A percentile compares a stretch with the other conserved stretches of the same genome.
Conservation (phyloP, 129 eudicot genomes). For the Silybum marianum region DNA sequence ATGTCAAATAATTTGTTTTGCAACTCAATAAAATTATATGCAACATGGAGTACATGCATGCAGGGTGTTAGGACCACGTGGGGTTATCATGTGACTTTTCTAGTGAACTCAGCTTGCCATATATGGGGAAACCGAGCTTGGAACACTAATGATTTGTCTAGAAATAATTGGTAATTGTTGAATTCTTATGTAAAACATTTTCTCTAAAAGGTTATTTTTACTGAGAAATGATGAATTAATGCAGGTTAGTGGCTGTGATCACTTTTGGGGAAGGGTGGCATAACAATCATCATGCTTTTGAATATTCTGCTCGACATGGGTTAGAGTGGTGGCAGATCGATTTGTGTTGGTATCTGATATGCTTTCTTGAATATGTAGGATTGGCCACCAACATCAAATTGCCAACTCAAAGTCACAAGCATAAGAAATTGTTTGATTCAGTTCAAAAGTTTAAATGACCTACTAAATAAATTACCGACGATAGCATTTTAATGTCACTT, state of each 20-base stretch:
- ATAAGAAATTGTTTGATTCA: background rate
- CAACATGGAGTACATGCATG: background rate
- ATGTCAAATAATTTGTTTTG: background rate
- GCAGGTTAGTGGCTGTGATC: slow-evolving; percentile 70
- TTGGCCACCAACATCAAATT: slow-evolving; percentile 19
- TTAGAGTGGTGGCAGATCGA: slow-evolving; percentile 16
- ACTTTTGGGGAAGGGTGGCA: slow-evolving; percentile 30
- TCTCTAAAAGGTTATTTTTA: background rate
- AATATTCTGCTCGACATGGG: slow-evolving; percentile 15
- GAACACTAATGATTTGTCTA: slow-evolving; percentile 58
- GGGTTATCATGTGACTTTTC: slow-evolving; percentile 49
- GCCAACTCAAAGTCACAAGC: background rate
- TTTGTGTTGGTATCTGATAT: background rate
- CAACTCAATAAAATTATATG: background rate
- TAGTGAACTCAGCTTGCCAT: slow-evolving; percentile 79
- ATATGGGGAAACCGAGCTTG: slow-evolving; percentile 70
- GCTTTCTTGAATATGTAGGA: slow-evolving; percentile 15
- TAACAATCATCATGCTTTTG: slow-evolving; percentile 43
- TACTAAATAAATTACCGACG: too few species aligned
- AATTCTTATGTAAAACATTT: background rate
- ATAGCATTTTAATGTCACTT: too few species aligned
- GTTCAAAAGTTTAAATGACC: background rate
- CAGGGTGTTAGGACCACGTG: slow-evolving; percentile 72
- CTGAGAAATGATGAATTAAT: background rate
- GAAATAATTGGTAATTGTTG: slow-evolving; percentile 62